Conservation (phyloP, 176 grass and related monocot species). For the Juncus inflexus region DNA sequence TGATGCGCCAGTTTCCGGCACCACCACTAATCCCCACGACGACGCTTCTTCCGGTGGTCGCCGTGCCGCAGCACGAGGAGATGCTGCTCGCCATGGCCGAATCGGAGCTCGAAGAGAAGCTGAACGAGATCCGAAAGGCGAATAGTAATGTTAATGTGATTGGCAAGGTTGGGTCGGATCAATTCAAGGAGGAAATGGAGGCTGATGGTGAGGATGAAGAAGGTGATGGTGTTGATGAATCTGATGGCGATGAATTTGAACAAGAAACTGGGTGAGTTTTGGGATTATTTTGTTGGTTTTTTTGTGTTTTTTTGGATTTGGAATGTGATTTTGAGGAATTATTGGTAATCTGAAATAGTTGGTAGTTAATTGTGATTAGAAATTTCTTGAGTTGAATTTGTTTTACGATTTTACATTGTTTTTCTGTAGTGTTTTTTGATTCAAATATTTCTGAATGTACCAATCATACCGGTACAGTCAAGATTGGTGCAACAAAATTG, state of each 20-base stretch:
- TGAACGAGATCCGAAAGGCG: slow-evolving; percentile 73
- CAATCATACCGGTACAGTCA: too few species aligned
- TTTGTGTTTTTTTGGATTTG: not conserved
- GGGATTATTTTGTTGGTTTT: not conserved
- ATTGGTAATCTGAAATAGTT: too few species aligned
- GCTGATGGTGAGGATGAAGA: slow-evolving; percentile 81
- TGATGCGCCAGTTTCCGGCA: slow-evolving; percentile 87
- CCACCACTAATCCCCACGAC: slow-evolving; percentile 75
- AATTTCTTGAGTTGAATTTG: too few species aligned
- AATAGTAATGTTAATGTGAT: slow-evolving; percentile 76
- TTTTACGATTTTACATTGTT: too few species aligned
- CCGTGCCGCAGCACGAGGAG: slow-evolving; percentile 70
- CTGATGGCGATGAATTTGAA: slow-evolving; percentile 90
- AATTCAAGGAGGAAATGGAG: slow-evolving; percentile 70
- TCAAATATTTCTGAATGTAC: too few species aligned
- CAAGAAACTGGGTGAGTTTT: slow-evolving; percentile 69
- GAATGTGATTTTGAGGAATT: not conserved
- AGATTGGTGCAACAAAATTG: too few species aligned
- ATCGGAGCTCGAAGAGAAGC: slow-evolving; percentile 81
- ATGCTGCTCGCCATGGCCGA: slow-evolving; percentile 80
- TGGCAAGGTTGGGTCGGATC: slow-evolving; percentile 51
- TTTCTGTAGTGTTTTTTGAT: too few species aligned
- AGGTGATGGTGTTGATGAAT: slow-evolving; percentile 76
- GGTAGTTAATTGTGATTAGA: too few species aligned
- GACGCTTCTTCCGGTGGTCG: slow-evolving; percentile 68